Base-by-base conservation (phyloP, 169 alveolate genomes). In the Fabrea salina region DNA sequence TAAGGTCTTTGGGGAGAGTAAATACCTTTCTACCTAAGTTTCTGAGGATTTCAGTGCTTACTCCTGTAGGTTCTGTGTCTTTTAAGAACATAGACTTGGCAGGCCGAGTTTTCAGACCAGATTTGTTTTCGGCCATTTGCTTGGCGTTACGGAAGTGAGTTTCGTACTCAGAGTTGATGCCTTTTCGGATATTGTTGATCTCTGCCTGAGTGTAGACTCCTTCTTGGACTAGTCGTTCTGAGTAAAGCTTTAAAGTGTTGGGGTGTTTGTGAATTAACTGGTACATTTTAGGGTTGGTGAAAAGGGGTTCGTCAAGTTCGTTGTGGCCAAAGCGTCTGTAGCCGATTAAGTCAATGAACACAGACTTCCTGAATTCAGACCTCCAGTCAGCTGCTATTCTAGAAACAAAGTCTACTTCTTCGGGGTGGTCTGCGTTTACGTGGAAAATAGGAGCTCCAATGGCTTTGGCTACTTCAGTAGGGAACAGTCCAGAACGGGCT, bases 261-360 rank as follows among this genome's bases (percentile, higher is more conserved):
- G 87, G 83, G 76, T 87, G 89, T 61, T 95, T 86, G 11, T 94
- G 92, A 64, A 97, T 93, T 39, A 83, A 82, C 40, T 90, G 89
- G 67, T 97, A 96, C 96, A 96, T 95, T 35, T 85, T 82, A 3
- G 99, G 99, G 77, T 97, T 91, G 5, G 99, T 97, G 88, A 96
- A 96, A 67, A 87, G 90, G 43, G 99, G 99, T 96, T 95, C 93
- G 84, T 97, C 99, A 37, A 96, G 93, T 68, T 96, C 99, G 83
- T 96, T 96, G 86, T 97, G 99, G 2, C 99, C 99, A 58, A 75
- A 86, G 59, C 95, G 91, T 72, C 99, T 83, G 88, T 94, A 97
- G 19, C 98, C 99, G 22, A 97, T 93, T 5, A 97, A 39, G 82
- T 97, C 98, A 19, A 97, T 86, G 50, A 96, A 92, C 7, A 96